Evolutionary conservation across 345 rosid species (phyloP), one percentile per base, ranked within the genome.

Genomic region (Aquilaria malaccensis): DNA sequence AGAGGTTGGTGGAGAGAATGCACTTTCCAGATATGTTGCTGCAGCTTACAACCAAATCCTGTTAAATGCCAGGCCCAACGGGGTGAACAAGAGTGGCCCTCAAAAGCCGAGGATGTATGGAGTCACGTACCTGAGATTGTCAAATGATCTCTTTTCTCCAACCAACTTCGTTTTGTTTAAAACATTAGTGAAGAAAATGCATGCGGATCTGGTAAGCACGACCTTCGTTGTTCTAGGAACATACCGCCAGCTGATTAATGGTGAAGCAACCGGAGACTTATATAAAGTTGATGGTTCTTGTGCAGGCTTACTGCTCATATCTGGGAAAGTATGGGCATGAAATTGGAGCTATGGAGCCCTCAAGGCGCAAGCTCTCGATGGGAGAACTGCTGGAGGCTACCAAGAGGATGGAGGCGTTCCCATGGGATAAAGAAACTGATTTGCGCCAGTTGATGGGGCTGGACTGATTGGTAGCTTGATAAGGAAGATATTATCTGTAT

Each of bases 1-100:
- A 61, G 83, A 79, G 70, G 95, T 88, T 55, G 96, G 92, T 2
- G 96, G 98, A 49, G 96, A 91, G 79, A 88, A 91, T 59, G 95
- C 89, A 57, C 77, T 92, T 41, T 45, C 88, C 46, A 86, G 87
- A 70, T 86, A 80, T 60, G 98, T 86, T 60, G 63, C 79, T 45
- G 56, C 72, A 29, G 95, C 68, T 60, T 91, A 88, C 69, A 86
- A 88, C 32, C 98, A 86, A 55, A 83, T 91, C 47, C 78, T 88
- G 55, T 70, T 91, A 54, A 91, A 91, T 69, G 92, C 79, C 10
- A 83, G 96, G 64, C 95, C 98, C 30, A 86, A 86, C 47, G 92
- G 98, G 6, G 67, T 85, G 68, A 76, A 74, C 76, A 78, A 37
- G 31, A 70, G 78, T 1, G 88, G 92, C 33, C 56, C 59, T 0